A percentile compares a stretch with the other conserved stretches of the same genome.
Conservation (phyloP, 2,329 filamentous ascomycete species). For the Fusarium denticulatum region DNA sequence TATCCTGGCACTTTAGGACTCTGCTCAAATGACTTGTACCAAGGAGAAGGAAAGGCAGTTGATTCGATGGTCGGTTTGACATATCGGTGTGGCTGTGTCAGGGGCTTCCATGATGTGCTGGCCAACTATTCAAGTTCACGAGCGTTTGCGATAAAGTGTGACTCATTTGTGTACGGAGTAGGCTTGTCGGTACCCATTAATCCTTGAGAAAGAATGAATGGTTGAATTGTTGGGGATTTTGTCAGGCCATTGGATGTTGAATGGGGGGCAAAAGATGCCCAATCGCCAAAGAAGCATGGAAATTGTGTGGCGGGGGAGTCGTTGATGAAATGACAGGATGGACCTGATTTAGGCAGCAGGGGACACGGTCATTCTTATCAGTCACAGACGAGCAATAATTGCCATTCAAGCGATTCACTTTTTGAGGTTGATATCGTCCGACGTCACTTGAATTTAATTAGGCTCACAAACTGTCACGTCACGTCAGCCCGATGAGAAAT, state of each 20-base stretch:
- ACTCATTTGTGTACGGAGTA: slow-evolving; percentile 21
- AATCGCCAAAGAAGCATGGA: slow-evolving; percentile 8
- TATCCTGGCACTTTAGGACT: slow-evolving; percentile 1
- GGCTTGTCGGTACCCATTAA: neutral
- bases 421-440: neutral
- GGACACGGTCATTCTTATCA: neutral
- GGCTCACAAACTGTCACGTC: neutral
- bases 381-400: neutral
- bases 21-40: slow-evolving; percentile 4
- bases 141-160: slow-evolving; percentile 6
- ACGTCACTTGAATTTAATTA: slow-evolving; percentile 11
- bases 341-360: slow-evolving; percentile 6
- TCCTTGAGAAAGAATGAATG: neutral
- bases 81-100: slow-evolving; percentile 33
- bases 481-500: neutral
- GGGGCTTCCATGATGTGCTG: neutral
- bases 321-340: slow-evolving; percentile 3
- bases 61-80: slow-evolving; percentile 14
- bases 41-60: neutral
- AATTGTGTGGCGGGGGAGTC: slow-evolving; percentile 5
- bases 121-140: slow-evolving; percentile 7
- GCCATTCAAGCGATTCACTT: neutral
- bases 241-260: neutral
- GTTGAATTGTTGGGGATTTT: neutral
- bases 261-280: slow-evolving; percentile 12